Conservation (phyloP, 2,329 filamentous ascomycete species). For the Fusarium palustre region DNA sequence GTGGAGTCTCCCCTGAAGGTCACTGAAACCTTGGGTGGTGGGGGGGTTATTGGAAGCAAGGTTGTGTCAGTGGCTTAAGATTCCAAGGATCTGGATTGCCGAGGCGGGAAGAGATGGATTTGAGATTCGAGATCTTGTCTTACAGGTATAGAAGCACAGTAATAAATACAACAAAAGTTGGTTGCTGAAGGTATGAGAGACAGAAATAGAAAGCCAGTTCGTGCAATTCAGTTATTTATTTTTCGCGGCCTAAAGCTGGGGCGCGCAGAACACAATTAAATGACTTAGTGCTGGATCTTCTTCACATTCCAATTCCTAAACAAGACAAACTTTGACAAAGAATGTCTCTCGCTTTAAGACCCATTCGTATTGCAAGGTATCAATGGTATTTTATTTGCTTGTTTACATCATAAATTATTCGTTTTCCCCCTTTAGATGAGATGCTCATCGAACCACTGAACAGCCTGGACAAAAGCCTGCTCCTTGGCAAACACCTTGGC, state of each 20-base stretch:
- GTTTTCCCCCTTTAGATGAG: constrained; percentile 21
- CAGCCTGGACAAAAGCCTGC: constrained; percentile 80
- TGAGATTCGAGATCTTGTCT: constrained; percentile 16
- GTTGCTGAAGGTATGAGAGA: too few species aligned
- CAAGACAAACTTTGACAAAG: constrained; percentile 16
- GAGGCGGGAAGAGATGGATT: constrained; percentile 22
- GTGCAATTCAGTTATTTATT: too few species aligned
- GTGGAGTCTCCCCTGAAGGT: constrained; percentile 37
- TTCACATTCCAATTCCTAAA: constrained; percentile 4
- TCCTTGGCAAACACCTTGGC: constrained; percentile 78
- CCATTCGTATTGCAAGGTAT: background rate
- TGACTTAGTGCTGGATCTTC: background rate
- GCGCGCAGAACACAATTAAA: too few species aligned
- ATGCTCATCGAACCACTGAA: constrained; percentile 76
- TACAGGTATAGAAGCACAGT: background rate
- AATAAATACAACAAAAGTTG: background rate
- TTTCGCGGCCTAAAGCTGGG: too few species aligned
- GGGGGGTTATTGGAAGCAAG: background rate
- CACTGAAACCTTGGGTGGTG: constrained; percentile 38
- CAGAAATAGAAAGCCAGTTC: too few species aligned
- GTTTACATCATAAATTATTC: constrained; percentile 7
- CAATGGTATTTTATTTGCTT: background rate
- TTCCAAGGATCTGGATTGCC: constrained; percentile 27
- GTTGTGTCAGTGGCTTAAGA: constrained; percentile 36
- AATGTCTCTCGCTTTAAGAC: background rate